A percentile compares a stretch with the other conserved stretches of the same genome.
phyloP scores from a whole-genome alignment of 495 filamentous ascomycete species.

The Achaetomiella virescens region DNA sequence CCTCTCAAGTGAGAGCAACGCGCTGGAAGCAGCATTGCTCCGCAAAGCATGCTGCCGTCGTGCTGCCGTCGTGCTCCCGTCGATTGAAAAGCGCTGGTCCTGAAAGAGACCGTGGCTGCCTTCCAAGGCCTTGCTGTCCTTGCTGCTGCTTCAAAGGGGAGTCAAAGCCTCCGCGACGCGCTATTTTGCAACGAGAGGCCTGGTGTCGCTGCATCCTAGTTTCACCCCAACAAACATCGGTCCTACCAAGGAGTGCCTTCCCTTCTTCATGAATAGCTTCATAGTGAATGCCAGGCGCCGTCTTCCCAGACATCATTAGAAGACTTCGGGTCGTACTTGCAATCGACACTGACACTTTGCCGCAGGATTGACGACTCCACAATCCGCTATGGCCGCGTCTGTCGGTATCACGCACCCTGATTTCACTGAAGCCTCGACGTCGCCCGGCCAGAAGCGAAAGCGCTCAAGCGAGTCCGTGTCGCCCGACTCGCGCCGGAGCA shows the following conservation, averaged over 20 bases:
- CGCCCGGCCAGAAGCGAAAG: constrained; percentile 43
- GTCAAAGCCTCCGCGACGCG: constrained; percentile 4
- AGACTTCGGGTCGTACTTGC: background rate
- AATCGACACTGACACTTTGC: background rate
- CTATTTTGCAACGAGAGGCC: background rate
- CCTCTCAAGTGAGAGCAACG: constrained; percentile 4
- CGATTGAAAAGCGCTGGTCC: too few species aligned
- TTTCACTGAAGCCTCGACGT: constrained; percentile 21
- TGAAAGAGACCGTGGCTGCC: too few species aligned
- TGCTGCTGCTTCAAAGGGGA: background rate
- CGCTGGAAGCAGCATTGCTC: background rate
- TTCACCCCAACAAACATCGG: too few species aligned
- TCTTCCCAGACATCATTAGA: background rate
- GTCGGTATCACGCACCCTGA: constrained; percentile 39
- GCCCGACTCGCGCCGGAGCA: constrained; percentile 39
- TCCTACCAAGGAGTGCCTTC: too few species aligned
- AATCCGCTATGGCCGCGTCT: constrained; percentile 37
- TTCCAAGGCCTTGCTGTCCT: too few species aligned
- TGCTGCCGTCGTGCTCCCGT: background rate
- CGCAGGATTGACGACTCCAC: constrained; percentile 14
- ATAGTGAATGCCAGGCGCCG: background rate
- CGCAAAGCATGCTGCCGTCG: background rate
- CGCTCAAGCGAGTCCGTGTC: constrained; percentile 36
- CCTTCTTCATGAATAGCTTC: background rate
- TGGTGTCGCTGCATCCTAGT: too few species aligned